Base-by-base conservation (phyloP, 1,139 yeast species). In the Suhomyces bolitotheri region DNA sequence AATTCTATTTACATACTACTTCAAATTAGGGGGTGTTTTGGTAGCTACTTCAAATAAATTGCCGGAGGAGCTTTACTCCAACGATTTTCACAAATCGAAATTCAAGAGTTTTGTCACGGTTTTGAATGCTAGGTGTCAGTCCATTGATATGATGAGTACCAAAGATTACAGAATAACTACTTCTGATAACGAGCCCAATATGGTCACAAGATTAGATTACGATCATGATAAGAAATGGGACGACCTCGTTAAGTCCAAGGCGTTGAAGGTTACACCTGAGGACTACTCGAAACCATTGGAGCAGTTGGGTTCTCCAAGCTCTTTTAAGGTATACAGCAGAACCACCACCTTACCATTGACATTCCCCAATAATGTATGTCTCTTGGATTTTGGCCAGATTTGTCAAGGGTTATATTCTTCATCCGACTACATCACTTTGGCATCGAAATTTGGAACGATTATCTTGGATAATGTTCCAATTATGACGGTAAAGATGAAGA, bases 41-140 rank as follows among this genome's bases (percentile, higher is more conserved):
- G 81, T 82, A 19, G 87, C 89, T 2, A 82, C 88, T 1, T 79
- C 87, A 1, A 82, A 82, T 46, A 70, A 83, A 49, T 58, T 82
- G 11, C 90, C 89, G 0, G 86, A 82, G 46, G 83, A 82, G 41
- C 64, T 82, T 26, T 82, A 82, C 47, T 72, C 86, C 1, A 78
- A 78, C 9, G 80, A 76, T 34, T 81, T 82, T 52, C 76, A 78
- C 44, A 78, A 76, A 47, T 62, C 68, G 6, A 78, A 77, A 31
- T 80, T 82, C 54, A 66, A 72, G 36, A 62, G 69, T 9, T 82
- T 82, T 56, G 76, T 77, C 27, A 64, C 72, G 7, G 71, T 82
- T 4, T 58, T 82, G 28, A 76, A 78, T 44, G 55, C 77, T n/a
- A 62, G 88, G 42, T 82, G 90, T 53, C 69, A 73, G 16, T 66